Base-by-base conservation (phyloP, 2,329 filamentous ascomycete genomes). In the Blastomyces percursus region DNA sequence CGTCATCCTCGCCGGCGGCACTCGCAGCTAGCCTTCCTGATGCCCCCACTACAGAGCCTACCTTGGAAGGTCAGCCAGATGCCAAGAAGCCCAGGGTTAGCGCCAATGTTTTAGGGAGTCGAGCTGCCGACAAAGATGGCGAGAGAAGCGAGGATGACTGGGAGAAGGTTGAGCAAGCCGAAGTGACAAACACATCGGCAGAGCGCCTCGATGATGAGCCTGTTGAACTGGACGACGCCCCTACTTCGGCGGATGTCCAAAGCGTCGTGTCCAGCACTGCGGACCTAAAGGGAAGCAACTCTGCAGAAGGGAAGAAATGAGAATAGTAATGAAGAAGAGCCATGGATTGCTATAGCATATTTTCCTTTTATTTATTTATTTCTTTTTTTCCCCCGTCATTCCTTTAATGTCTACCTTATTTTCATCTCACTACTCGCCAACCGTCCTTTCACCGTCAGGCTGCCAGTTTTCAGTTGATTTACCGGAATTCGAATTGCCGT, bases 31-130 rank as follows among this genome's bases (percentile, higher is more conserved):
- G 74, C 64, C 75, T 82, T 16, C 80, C 80, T 38, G 77, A 81
- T 66, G 75, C 77, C 19, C 79, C 80, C 2, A 80, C 77, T 12
- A 68, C 73, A 46, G 78, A 81, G 55, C 80, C 79, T 5, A 70
- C 70, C n/a, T 69, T 75, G 44, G 68, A 74, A n/a, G 76, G 73
- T 30, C 70, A 80, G 67, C 75, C 77, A 24, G 75, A 76, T 16
- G 63, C 74, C 54, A 82, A 82, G 72, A 81, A 78, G 70, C 74
- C 75, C 66, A 82, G 79, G 72, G 69, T 69, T 48, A 68, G 72
- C 11, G 19, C 64, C 46, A 61, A 59, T 14, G 42, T 63, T 24
- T 56, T 58, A 38, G 40, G 61, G 4, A 42, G 46, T 32, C 46
- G 46, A 30, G 27, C 14, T 40, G 21, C 44, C 9, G 51, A 60